Evolutionary conservation across 2,329 filamentous ascomycete genomes (phyloP).

Genomic region (Penicillium sp.): DNA sequence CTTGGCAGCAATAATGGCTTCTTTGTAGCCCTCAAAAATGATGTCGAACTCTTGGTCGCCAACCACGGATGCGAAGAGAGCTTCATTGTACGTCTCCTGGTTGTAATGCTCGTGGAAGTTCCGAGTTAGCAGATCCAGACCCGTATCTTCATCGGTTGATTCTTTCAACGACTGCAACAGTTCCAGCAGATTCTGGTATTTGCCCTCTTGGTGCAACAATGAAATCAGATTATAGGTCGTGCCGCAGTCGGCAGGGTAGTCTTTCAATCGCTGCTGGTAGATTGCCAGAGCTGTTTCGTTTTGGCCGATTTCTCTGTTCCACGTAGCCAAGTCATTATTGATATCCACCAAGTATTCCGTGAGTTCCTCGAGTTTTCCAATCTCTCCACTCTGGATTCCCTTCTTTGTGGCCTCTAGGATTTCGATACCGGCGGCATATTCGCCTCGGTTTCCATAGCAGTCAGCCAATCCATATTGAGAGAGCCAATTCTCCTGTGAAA

Average conservation of each 20-base stretch:
- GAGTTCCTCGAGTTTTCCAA: neutral
- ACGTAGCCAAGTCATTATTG: conserved; percentile 13
- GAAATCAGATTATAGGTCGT: neutral
- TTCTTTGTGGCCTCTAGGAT: neutral
- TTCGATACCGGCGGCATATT: conserved; percentile 13
- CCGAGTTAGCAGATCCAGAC: conserved; percentile 9
- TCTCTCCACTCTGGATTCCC: neutral
- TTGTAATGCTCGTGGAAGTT: conserved; percentile 13
- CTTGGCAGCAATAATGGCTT: conserved; percentile 8
- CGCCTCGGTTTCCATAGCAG: conserved; percentile 9
- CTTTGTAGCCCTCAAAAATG: conserved; percentile 12
- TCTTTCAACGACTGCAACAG: conserved; percentile 21
- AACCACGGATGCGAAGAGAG: conserved; percentile 2
- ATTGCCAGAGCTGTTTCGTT: conserved; percentile 13
- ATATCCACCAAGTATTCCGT: neutral
- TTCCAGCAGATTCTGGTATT: neutral
- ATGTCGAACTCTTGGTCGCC: neutral
- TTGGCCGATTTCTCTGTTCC: conserved; percentile 5
- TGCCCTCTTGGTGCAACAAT: neutral
- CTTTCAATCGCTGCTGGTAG: conserved; percentile 14
- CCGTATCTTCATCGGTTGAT: conserved; percentile 11
- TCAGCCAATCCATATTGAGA: conserved; percentile 22
- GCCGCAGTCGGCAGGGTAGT: neutral
- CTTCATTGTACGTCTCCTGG: conserved; percentile 4
- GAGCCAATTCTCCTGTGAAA: conserved; percentile 23